Percentiles rank a stretch among this genome's conserved stretches.
phyloP scores from a whole-genome alignment of 352 stramenopile species.

The Phytophthora meadii region DNA sequence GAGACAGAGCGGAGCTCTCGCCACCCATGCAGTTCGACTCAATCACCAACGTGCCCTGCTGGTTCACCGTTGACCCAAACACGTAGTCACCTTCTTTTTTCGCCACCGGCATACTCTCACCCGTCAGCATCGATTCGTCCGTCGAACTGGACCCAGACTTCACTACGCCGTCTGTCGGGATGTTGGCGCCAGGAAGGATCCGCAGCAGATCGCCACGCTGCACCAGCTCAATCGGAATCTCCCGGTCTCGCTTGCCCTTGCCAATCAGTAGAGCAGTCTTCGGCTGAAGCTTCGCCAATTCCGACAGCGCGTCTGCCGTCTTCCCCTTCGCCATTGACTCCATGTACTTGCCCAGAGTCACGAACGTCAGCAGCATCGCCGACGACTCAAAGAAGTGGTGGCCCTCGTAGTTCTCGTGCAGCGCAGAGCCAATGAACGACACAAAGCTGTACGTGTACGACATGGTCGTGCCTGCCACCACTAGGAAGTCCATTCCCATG shows the following conservation, averaged over 20 bases:
- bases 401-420: conserved; percentile 69
- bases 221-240: conserved; percentile 87
- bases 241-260: conserved; percentile 55
- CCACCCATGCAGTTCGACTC: conserved; percentile 83
- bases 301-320: conserved; percentile 75
- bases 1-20: conserved; percentile 71
- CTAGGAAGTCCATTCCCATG: conserved; percentile 92
- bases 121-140: conserved; percentile 87
- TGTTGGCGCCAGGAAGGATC: conserved; percentile 73
- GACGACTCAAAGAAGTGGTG: conserved; percentile 92
- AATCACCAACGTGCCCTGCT: conserved; percentile 86
- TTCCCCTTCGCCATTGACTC: conserved; percentile 89
- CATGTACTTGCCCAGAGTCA: conserved; percentile 90
- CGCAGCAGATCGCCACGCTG: conserved; percentile 81
- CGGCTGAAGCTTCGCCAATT: conserved; percentile 78
- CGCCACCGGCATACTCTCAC: conserved; percentile 88
- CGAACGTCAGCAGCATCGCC: conserved; percentile 87
- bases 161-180: conserved; percentile 86
- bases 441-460: conserved; percentile 90
- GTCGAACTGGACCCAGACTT: conserved; percentile 70
- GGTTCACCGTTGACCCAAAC: conserved; percentile 87
- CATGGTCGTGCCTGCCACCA: conserved; percentile 84
- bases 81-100: conserved; percentile 84
- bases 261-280: conserved; percentile 78
- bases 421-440: conserved; percentile 69